These are phyloP conservation scores for Trypanosoma cruzi DNA, from an alignment of 208 protist genomes.

Conservation along the genomic window DNA sequence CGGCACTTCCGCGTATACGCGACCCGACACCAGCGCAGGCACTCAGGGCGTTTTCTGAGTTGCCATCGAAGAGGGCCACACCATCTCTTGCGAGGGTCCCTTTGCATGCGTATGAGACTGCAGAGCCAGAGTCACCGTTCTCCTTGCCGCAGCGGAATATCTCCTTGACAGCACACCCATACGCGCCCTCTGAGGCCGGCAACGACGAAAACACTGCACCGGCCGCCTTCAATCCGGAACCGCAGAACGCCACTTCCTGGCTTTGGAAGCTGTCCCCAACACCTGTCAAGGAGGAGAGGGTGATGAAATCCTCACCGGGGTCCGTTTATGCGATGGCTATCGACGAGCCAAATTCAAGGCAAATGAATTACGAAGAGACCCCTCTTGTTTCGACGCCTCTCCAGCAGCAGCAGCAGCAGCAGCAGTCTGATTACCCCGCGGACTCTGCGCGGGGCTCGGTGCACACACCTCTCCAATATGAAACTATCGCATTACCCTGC, in stretches of 20 bases:
- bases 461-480: too few species aligned
- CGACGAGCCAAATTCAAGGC: background rate
- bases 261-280: constrained; percentile 5
- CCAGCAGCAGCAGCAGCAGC: too few species aligned
- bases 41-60: constrained; percentile 5
- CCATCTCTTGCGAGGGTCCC: background rate
- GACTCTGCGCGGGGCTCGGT: background rate
- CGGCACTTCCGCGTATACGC: background rate
- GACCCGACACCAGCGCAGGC: constrained; percentile 6
- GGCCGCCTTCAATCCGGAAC: background rate
- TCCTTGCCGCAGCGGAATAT: background rate
- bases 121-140: background rate
- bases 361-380: too few species aligned
- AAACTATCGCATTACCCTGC: too few species aligned
- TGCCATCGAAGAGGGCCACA: background rate
- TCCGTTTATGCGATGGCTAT: background rate
- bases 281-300: background rate
- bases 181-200: background rate
- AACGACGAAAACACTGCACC: background rate
- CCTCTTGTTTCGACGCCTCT: too few species aligned
- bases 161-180: background rate
- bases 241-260: background rate
- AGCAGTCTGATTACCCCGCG: background rate
- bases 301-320: background rate
- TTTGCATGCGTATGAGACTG: background rate